phyloP scores from a whole-genome alignment of 805 yeast genomes.

The Dipodascopsis tothii region DNA sequence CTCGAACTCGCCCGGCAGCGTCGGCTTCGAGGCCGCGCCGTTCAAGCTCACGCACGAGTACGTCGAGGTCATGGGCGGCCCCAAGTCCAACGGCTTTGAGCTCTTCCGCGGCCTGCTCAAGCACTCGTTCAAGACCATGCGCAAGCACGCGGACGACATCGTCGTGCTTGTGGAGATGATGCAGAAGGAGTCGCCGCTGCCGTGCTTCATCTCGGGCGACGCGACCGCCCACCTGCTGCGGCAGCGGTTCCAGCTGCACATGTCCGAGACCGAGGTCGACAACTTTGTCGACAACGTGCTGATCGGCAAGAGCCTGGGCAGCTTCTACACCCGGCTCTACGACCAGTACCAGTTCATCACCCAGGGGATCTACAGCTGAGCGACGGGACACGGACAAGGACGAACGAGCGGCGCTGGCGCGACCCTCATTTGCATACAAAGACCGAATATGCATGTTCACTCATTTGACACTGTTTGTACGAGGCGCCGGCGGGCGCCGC shows the following conservation, averaged over 20 bases:
- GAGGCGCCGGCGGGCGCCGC: no score
- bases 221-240: conserved; percentile 69
- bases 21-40: conserved; percentile 96
- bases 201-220: conserved; percentile 85
- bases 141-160: conserved; percentile 66
- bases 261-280: conserved; percentile 66
- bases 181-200: conserved; percentile 84
- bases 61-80: conserved; percentile 79
- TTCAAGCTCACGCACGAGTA: conserved; percentile 88
- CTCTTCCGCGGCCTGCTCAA: conserved; percentile 59
- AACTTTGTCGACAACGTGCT: conserved; percentile 67
- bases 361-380: conserved; percentile 70
- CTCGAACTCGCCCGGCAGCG: conserved; percentile 93
- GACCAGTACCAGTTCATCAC: conserved; percentile 93
- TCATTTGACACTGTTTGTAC: no score
- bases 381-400: no score
- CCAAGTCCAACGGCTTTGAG: conserved; percentile 51
- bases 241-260: conserved; percentile 73
- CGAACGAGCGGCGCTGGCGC: no score
- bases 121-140: conserved; percentile 62
- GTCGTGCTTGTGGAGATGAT: conserved; percentile 82
- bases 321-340: conserved; percentile 82
- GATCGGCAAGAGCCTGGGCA: conserved; percentile 75
- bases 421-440: no score
- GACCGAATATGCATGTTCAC: no score